These are phyloP conservation scores for Arctostaphylos glauca DNA, from an alignment of 148 eudicot genomes.

Conservation along the genomic window DNA sequence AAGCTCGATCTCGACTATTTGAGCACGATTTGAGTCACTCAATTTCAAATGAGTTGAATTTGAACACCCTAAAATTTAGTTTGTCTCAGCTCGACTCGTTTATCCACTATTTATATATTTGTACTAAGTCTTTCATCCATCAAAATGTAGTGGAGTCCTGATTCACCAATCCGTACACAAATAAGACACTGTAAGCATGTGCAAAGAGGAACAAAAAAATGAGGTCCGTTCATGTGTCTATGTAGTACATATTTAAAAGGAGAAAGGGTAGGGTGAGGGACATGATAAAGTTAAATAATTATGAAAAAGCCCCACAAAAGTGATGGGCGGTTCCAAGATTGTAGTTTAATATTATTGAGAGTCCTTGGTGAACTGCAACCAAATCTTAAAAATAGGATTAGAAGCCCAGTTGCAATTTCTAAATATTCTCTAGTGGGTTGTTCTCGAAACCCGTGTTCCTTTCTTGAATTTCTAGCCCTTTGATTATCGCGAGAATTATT, in stretches of 20 bases:
- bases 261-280: not conserved
- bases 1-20: too few species aligned
- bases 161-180: not conserved
- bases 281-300: not conserved
- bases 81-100: too few species aligned
- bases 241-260: not conserved
- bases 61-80: too few species aligned
- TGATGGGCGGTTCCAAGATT: not conserved
- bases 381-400: too few species aligned
- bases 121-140: not conserved
- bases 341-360: not conserved
- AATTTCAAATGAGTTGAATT: too few species aligned
- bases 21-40: too few species aligned
- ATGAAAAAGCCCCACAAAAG: not conserved
- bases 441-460: not conserved
- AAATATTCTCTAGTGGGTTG: not conserved
- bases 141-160: not conserved
- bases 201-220: not conserved
- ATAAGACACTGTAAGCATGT: too few species aligned
- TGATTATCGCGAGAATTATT: too few species aligned
- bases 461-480: not conserved
- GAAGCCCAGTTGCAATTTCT: too few species aligned
- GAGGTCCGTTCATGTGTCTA: not conserved
- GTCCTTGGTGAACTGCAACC: too few species aligned
- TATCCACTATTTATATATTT: too few species aligned